A percentile compares a stretch with the other conserved stretches of the same genome.
Conservation (phyloP, 805 yeast species). For the Teunomyces pallodes region DNA sequence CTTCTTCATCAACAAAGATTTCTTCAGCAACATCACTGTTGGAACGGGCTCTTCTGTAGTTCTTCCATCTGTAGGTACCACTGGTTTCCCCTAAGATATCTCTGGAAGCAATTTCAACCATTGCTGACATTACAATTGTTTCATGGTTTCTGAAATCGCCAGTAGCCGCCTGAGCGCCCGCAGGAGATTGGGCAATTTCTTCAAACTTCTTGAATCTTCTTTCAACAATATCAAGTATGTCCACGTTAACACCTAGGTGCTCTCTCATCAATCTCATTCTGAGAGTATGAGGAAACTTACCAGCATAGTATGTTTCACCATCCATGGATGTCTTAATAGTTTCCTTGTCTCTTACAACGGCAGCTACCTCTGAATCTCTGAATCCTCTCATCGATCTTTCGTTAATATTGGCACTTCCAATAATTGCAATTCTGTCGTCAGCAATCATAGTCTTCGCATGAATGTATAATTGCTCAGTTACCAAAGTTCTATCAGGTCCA, state of each 20-base stretch:
- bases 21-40: conserved; percentile 7
- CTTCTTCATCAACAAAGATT: conserved; percentile 20
- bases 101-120: conserved; percentile 73
- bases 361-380: conserved; percentile 93
- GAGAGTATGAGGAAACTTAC: conserved; percentile 83
- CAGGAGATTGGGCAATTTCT: conserved; percentile 38
- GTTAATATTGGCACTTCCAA: conserved; percentile 96
- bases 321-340: conserved; percentile 71
- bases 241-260: conserved; percentile 92
- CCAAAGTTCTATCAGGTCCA: conserved; percentile 69
- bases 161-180: conserved; percentile 48
- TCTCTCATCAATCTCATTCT: conserved; percentile 94
- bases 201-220: conserved; percentile 57
- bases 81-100: conserved; percentile 52
- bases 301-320: conserved; percentile 78
- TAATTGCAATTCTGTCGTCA: conserved; percentile 89
- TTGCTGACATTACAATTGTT: conserved; percentile 49
- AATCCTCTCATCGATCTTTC: conserved; percentile 94
- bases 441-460: conserved; percentile 91
- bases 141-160: conserved; percentile 34
- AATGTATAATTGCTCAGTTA: conserved; percentile 88
- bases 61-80: conserved; percentile 51
- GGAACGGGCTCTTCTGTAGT: conserved; percentile 19
- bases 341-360: conserved; percentile 79
- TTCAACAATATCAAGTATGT: conserved; percentile 77